These are phyloP conservation scores for Choiromyces venosus DNA, from an alignment of 495 filamentous ascomycete genomes.

Conservation along the genomic window DNA sequence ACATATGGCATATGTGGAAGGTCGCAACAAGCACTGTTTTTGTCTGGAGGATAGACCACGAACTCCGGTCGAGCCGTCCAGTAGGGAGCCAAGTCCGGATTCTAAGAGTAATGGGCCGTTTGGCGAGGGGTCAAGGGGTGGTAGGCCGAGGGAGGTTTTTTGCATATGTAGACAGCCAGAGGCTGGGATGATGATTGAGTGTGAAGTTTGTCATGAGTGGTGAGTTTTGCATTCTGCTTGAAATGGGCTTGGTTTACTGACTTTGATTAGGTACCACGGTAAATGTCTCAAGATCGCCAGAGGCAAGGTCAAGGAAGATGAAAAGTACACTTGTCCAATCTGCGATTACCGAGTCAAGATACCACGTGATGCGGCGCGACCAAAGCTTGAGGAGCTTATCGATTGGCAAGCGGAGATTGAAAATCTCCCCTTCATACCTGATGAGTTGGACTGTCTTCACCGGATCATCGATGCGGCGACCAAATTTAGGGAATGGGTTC, in stretches of 20 bases:
- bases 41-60: slow-evolving; percentile 84
- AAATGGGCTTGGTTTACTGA: slow-evolving; percentile 21
- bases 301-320: slow-evolving; percentile 95
- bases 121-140: slow-evolving; percentile 51
- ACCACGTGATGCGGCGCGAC: slow-evolving; percentile 92
- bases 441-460: slow-evolving; percentile 80
- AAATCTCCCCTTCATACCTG: slow-evolving; percentile 83
- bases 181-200: slow-evolving; percentile 99
- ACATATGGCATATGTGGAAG: slow-evolving; percentile 90
- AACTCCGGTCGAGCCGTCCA: slow-evolving; percentile 84
- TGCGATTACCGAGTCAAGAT: slow-evolving; percentile 98
- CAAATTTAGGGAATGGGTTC: slow-evolving; percentile 78
- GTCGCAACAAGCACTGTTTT: slow-evolving; percentile 85
- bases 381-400: slow-evolving; percentile 87
- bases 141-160: slow-evolving; percentile 72
- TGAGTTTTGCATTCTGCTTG: slow-evolving; percentile 46
- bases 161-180: slow-evolving; percentile 92
- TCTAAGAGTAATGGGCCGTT: slow-evolving; percentile 44
- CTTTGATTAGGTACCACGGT: slow-evolving; percentile 74
- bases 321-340: slow-evolving; percentile 97
- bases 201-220: slow-evolving; percentile 97
- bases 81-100: slow-evolving; percentile 73
- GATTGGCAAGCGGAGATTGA: slow-evolving; percentile 83
- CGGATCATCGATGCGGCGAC: slow-evolving; percentile 79
- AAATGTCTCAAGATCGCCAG: slow-evolving; percentile 98